Conservation (phyloP, 2,329 filamentous ascomycete genomes). For the Aaosphaeria pasadenensis region DNA sequence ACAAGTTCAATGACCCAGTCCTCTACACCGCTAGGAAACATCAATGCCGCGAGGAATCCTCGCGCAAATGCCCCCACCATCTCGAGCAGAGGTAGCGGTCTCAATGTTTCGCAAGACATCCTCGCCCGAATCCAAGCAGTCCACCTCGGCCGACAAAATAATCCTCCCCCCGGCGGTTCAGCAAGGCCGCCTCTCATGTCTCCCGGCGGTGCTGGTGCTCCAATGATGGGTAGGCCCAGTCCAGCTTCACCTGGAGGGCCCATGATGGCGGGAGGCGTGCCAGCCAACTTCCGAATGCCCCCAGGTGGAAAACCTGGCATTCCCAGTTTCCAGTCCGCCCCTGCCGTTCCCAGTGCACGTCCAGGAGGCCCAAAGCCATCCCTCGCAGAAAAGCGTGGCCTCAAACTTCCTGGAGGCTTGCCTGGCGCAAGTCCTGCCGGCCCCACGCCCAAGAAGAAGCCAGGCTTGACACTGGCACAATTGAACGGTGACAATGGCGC, state of each 20-base stretch:
- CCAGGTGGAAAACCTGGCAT: conserved; percentile 36
- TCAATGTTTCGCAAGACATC: conserved; percentile 59
- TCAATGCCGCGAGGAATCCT: conserved; percentile 65
- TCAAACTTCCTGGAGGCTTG: conserved; percentile 60
- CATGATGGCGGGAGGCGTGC: conserved; percentile 35
- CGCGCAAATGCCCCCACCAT: conserved; percentile 41
- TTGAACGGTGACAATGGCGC: conserved; percentile 37
- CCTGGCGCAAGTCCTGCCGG: conserved; percentile 41
- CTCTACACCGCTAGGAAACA: conserved; percentile 78
- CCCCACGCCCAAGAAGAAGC: conserved; percentile 35
- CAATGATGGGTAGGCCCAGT: conserved; percentile 11
- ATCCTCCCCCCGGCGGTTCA: conserved; percentile 39
- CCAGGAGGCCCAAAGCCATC: conserved; percentile 52
- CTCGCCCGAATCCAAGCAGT: conserved; percentile 69
- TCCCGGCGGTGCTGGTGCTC: conserved; percentile 10
- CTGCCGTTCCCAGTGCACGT: conserved; percentile 44
- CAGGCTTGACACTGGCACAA: conserved; percentile 42
- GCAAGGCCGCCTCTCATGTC: conserved; percentile 22
- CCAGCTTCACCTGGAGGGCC: conserved; percentile 24
- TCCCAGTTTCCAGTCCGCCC: conserved; percentile 48
- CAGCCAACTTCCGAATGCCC: conserved; percentile 44
- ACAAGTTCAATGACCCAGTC: conserved; percentile 66
- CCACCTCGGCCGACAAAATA: conserved; percentile 62
- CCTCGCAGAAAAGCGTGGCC: conserved; percentile 64
- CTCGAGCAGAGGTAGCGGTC: conserved; percentile 47